A percentile compares a stretch with the other conserved stretches of the same genome.
Evolutionary conservation across 2,329 filamentous ascomycete species (phyloP).

Genomic region (Myriosclerotinia scirpicola): DNA sequence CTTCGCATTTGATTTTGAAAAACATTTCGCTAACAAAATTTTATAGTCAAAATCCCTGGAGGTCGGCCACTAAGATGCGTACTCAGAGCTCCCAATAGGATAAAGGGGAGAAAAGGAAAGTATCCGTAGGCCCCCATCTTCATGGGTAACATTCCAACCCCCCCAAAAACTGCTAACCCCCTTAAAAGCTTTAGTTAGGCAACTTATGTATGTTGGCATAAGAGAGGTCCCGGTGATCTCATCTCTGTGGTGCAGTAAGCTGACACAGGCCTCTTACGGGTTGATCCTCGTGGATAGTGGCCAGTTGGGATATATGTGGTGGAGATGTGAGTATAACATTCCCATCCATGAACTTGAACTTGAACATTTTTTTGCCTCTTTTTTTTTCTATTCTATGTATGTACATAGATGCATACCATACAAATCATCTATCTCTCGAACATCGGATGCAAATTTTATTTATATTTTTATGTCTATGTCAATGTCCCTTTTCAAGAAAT

Average conservation of each 20-base stretch:
- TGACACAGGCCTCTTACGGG: slow-evolving; percentile 13
- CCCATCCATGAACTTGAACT: background rate
- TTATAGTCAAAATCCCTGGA: slow-evolving; percentile 3
- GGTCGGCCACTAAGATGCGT: slow-evolving; percentile 15
- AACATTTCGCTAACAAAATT: background rate
- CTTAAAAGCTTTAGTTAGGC: slow-evolving; percentile 19
- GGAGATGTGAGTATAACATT: slow-evolving; percentile 14
- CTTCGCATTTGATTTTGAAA: background rate
- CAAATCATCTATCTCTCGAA: too few species aligned
- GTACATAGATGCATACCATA: background rate
- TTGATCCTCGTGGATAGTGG: slow-evolving; percentile 11
- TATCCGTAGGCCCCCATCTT: too few species aligned
- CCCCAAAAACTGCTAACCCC: background rate
- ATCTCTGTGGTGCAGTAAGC: slow-evolving; percentile 15
- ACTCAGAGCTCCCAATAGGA: background rate
- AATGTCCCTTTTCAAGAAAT: too few species aligned
- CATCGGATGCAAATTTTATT: too few species aligned
- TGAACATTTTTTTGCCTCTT: slow-evolving; percentile 13
- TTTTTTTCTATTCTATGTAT: background rate
- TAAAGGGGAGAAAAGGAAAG: background rate
- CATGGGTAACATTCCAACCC: too few species aligned
- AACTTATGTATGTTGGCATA: slow-evolving; percentile 3
- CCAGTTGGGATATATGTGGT: slow-evolving; percentile 4
- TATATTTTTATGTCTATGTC: too few species aligned
- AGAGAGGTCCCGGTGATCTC: background rate